Evolutionary conservation across 2,329 filamentous ascomycete species (phyloP).

Genomic region (Dactylella cylindrospora): DNA sequence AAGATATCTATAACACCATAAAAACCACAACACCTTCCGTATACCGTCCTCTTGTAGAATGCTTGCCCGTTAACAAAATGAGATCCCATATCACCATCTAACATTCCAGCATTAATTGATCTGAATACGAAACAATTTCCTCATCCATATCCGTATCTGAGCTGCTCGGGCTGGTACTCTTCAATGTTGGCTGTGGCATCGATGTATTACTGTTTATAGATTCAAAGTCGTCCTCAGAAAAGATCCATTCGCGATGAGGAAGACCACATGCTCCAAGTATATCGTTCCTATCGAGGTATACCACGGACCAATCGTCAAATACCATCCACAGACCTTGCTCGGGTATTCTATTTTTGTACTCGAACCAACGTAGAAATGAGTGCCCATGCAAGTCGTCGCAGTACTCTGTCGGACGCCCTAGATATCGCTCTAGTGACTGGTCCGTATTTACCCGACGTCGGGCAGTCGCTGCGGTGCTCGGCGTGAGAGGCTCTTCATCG

Average conservation of each 20-base stretch:
- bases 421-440: constrained; percentile 31
- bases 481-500: neutral
- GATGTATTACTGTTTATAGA: constrained; percentile 13
- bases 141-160: constrained; percentile 1
- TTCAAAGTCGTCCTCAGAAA: constrained; percentile 20
- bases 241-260: constrained; percentile 22
- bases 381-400: constrained; percentile 19
- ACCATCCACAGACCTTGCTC: constrained; percentile 48
- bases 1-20: too few relatives aligned
- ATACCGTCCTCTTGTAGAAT: too few relatives aligned
- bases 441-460: neutral
- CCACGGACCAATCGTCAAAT: constrained; percentile 46
- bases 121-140: neutral
- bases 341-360: constrained; percentile 46
- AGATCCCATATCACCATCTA: neutral
- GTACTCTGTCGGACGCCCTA: constrained; percentile 19
- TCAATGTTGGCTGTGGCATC: neutral
- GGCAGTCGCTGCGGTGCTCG: neutral
- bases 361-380: constrained; percentile 45
- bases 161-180: too few relatives aligned
- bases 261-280: constrained; percentile 46
- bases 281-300: constrained; percentile 47
- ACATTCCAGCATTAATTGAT: neutral
- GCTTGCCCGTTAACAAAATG: too few relatives aligned
- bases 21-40: too few relatives aligned